Base-by-base conservation (phyloP, 176 grass and related monocot species). In the Rhynchospora tenuis region DNA sequence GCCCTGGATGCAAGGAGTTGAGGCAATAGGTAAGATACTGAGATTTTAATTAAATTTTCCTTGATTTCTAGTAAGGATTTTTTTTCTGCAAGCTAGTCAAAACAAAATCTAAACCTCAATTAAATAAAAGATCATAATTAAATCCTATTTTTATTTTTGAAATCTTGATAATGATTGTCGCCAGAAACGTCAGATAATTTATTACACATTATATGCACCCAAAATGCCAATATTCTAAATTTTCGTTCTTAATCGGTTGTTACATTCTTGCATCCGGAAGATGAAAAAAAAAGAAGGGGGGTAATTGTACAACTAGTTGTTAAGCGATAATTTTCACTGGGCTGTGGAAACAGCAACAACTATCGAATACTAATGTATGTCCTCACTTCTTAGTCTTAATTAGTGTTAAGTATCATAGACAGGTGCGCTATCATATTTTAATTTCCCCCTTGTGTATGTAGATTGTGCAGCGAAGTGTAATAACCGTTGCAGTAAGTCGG, bases 401-500 rank as follows among this genome's bases (percentile, higher is more conserved):
- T 66, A 16, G 24, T 11, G 1, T 26, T 28, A 9, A 13, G 17
- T 22, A 29, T 22, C 42, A 76, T n/a, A 22, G 2, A 44, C 0
- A 19, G 6, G 16, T 29, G 16, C n/a, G 33, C 9, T 42, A 43
- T 85, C 7, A 44, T 16, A 26, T 5, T 73, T 75, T 55, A 3
- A 64, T 78, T 14, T 51, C 27, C 3, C 13, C 5, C 2, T 28
- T 1, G 17, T 45, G 10, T 5, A 3, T 54, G 78, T 73, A 97
- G 94, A 94, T 27, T 97, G 94, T 42, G 5, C 4, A 0, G 43
- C 16, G 9, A 83, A 73, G 50, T 97, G 94, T 69, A 22, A 46
- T 64, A 83, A 72, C 52, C 89, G 94, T 28, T 97, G 94, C 88
- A 92, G 88, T 71, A 89, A 97, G 82, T 83, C 94, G 5, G 83